Evolutionary conservation across 306 rosid genomes (phyloP), one percentile per base, ranked within the genome.

Genomic region (Vicia faba): DNA sequence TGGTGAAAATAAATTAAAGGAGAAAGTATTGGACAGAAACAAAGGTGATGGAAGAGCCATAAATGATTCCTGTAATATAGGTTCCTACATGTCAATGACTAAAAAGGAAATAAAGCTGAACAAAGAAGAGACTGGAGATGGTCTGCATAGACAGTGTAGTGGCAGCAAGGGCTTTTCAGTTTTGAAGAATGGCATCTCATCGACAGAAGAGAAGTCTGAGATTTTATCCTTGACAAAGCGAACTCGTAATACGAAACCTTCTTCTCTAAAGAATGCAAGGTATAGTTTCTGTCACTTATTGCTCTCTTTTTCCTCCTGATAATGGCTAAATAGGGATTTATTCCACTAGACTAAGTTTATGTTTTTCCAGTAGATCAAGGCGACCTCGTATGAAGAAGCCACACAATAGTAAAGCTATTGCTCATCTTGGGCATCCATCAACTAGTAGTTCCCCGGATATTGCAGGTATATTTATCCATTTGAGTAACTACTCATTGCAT

Each of bases 191-290:
- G 80, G 67, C 71, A 71, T 71, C 66, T 73, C 86, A 71, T 83
- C 84, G 10, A 26, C 49, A 3, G 83, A 80, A 45, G 96, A 85
- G 75, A 89, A 85, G 71, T 74, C 78, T 76, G 92, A 84, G 70
- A 74, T 63, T 80, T 26, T 82, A 58, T 71, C 86, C 50, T 76
- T 69, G 25, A 46, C 78, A 58, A 87, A 80, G 84, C 95, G 86
- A 63, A 68, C 72, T 67, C 88, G 71, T 78, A 83, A 62, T 59
- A 40, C 51, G 49, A 86, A 84, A 76, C 82, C 69, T 44, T 75
- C 72, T 82, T 79, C 84, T 53, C 93, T 84, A 75, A 87, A 78
- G 78, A 89, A 77, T 76, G 84, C 88, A 80, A 84, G 96, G 98
- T 48, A 48, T 48, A 8, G 25, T 48, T 8, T 5, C 58, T 19